Conservation (phyloP, 2,329 filamentous ascomycete genomes). For the Kalaharituber pfeilii region DNA sequence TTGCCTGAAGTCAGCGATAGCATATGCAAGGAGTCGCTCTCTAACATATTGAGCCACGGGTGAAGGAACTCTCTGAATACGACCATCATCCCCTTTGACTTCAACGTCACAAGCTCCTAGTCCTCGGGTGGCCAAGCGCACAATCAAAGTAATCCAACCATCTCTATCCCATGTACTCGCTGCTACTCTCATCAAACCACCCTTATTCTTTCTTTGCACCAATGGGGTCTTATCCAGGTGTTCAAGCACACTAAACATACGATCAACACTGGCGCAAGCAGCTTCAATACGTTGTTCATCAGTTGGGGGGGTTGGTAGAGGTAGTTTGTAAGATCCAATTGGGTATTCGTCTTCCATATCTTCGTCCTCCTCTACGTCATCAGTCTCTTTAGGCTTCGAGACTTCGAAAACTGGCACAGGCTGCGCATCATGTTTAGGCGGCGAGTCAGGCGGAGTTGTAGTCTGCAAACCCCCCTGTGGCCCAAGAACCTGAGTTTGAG, state of each 20-base stretch:
- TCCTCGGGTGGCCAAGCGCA: conserved; percentile 66
- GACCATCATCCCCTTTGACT: conserved; percentile 41
- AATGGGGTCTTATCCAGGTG: conserved; percentile 46
- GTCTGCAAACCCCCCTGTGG: background rate
- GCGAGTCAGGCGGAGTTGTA: background rate
- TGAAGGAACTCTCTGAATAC: conserved; percentile 23
- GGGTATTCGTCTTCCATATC: conserved; percentile 21
- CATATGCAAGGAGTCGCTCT: conserved; percentile 63
- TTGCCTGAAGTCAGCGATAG: conserved; percentile 79
- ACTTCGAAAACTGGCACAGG: conserved; percentile 10
- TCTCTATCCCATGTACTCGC: conserved; percentile 71
- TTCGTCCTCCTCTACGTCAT: conserved; percentile 16
- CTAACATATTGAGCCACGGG: conserved; percentile 53
- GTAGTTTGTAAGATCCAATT: conserved; percentile 45
- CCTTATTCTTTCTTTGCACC: conserved; percentile 41
- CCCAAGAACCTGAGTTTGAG: background rate
- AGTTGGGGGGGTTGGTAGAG: conserved; percentile 56
- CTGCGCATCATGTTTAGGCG: background rate
- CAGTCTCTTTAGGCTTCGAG: conserved; percentile 9
- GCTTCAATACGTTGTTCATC: conserved; percentile 54
- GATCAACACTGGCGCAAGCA: conserved; percentile 54
- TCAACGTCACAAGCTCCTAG: conserved; percentile 39
- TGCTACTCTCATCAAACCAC: conserved; percentile 68
- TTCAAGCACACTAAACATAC: conserved; percentile 63
- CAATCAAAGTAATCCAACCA: conserved; percentile 77